A percentile compares a stretch with the other conserved stretches of the same genome.
Evolutionary conservation across 768 basidiomycete species (phyloP).

Genomic region (Pleurotus eryngii): DNA sequence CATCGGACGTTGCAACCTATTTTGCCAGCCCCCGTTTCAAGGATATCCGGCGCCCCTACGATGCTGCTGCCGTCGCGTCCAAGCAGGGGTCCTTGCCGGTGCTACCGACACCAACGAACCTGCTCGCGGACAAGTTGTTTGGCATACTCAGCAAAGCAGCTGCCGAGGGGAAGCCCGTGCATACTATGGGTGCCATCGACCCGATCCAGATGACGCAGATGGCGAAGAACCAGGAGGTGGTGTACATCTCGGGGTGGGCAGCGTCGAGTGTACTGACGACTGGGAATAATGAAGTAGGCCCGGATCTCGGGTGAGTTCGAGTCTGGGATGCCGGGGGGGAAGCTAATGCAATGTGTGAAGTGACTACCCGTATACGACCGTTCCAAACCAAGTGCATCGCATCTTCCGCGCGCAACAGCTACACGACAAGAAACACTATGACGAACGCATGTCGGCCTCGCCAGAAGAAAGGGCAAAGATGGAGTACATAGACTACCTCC

Average conservation of each 20-base stretch:
- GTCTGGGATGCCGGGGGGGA: too few relatives aligned
- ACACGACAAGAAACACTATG: constrained; percentile 91
- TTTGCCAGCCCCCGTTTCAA: constrained; percentile 74
- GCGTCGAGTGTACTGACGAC: constrained; percentile 84
- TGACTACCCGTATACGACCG: constrained; percentile 95
- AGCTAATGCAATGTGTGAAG: constrained; percentile 29
- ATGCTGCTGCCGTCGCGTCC: constrained; percentile 73
- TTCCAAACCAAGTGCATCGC: constrained; percentile 92
- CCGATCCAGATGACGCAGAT: constrained; percentile 95
- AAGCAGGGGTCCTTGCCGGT: constrained; percentile 89
- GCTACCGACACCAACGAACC: constrained; percentile 67
- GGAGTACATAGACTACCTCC: constrained; percentile 82
- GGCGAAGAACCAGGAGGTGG: constrained; percentile 80
- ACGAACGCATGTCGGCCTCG: constrained; percentile 70
- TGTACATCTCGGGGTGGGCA: constrained; percentile 95
- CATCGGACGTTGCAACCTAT: constrained; percentile 66
- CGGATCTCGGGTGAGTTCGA: constrained; percentile 77
- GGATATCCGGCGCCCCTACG: constrained; percentile 74
- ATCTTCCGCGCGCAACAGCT: constrained; percentile 89
- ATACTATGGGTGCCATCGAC: constrained; percentile 92
- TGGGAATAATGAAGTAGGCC: constrained; percentile 88
- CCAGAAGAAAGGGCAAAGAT: constrained; percentile 63
- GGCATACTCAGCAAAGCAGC: constrained; percentile 60
- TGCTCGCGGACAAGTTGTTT: constrained; percentile 88
- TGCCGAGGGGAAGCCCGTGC: constrained; percentile 64